Conservation (phyloP, 768 basidiomycete species). For the Daedaleopsis nitida region DNA sequence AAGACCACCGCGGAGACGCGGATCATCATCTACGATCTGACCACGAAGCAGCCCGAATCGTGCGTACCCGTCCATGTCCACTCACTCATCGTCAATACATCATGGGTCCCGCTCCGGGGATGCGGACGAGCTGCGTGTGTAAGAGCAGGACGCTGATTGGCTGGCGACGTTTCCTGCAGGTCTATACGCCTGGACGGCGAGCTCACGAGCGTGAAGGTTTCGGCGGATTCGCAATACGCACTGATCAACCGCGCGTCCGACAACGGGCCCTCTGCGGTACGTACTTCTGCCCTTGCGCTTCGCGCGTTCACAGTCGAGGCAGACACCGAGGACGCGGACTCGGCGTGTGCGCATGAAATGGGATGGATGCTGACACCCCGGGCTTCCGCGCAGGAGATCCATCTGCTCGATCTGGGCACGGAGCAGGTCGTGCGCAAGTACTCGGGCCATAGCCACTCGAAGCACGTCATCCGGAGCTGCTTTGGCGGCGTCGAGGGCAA, state of each 20-base stretch:
- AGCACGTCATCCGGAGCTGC: constrained; percentile 88
- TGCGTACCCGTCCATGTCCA: constrained; percentile 38
- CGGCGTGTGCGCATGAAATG: not conserved
- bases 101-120: no score
- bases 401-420: constrained; percentile 79
- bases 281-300: constrained; percentile 5
- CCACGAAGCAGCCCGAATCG: constrained; percentile 67
- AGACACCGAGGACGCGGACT: constrained; percentile 5
- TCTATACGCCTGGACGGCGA: constrained; percentile 73
- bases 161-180: constrained; percentile 36
- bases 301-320: not conserved
- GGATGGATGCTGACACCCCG: constrained; percentile 11
- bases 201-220: constrained; percentile 85
- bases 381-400: constrained; percentile 68
- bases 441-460: constrained; percentile 81
- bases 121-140: constrained; percentile 10
- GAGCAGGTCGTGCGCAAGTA: constrained; percentile 77
- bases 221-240: constrained; percentile 83
- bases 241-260: constrained; percentile 87
- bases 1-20: constrained; percentile 45
- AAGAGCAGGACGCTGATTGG: constrained; percentile 1
- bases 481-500: constrained; percentile 90
- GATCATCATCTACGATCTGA: constrained; percentile 77
- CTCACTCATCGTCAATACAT: no score
- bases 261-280: constrained; percentile 49